Conservation (phyloP, 768 basidiomycete genomes). For the Lentinus tigrinus region DNA sequence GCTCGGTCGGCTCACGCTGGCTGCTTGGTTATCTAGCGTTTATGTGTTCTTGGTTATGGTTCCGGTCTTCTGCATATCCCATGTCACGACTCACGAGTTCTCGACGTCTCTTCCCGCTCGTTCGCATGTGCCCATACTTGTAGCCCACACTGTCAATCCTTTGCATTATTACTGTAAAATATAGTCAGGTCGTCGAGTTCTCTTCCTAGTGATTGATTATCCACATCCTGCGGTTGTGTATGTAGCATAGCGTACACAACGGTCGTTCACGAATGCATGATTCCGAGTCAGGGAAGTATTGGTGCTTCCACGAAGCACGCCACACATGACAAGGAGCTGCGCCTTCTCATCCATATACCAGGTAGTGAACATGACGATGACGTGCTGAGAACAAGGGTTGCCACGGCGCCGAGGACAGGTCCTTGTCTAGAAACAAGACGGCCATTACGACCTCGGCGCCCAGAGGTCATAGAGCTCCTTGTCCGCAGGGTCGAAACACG, state of each 20-base stretch:
- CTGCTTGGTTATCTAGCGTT: not conserved
- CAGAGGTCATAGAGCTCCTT: conserved; percentile 77
- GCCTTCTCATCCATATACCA: too few species aligned
- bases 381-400: not conserved
- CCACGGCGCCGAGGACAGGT: not conserved
- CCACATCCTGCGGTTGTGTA: not conserved
- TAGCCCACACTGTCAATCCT: not conserved
- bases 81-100: not conserved
- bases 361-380: too few species aligned
- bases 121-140: not conserved
- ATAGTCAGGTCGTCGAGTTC: not conserved
- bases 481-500: conserved; percentile 75
- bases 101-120: conserved; percentile 1
- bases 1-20: not conserved
- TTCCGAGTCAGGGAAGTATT: not conserved
- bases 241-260: not conserved
- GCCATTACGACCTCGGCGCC: conserved; percentile 46
- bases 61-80: not conserved
- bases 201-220: not conserved
- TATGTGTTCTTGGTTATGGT: not conserved
- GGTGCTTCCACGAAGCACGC: too few species aligned
- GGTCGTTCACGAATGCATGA: not conserved
- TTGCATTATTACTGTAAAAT: not conserved
- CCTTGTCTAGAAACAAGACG: not conserved
- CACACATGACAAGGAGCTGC: too few species aligned